These are phyloP conservation scores for Pelargonium citronellum DNA, from an alignment of 441 rosid genomes.

Conservation along the genomic window DNA sequence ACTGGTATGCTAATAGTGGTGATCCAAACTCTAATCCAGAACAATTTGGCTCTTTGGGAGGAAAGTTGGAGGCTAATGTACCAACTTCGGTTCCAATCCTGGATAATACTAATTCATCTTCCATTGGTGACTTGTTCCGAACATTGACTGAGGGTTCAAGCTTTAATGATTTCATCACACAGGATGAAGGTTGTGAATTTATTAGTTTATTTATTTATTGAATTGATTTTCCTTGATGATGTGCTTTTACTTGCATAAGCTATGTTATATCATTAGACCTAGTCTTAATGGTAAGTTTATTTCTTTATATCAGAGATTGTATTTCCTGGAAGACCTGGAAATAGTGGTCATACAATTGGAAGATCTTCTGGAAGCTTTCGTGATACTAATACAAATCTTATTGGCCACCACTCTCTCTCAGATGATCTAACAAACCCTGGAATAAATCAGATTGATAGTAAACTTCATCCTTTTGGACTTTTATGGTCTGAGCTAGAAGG, in stretches of 20 bases:
- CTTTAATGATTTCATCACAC: constrained; percentile 45
- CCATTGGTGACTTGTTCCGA: constrained; percentile 21
- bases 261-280: neutral
- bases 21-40: constrained; percentile 31
- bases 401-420: constrained; percentile 35
- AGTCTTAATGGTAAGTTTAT: neutral
- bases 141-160: constrained; percentile 33
- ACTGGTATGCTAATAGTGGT: constrained; percentile 17
- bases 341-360: constrained; percentile 35
- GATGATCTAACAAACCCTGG: constrained; percentile 35
- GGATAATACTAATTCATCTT: constrained; percentile 29
- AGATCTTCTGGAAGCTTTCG: constrained; percentile 36
- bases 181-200: constrained; percentile 56
- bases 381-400: constrained; percentile 26
- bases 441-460: constrained; percentile 45
- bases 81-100: constrained; percentile 29
- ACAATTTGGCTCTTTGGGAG: constrained; percentile 31
- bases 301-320: constrained; percentile 45
- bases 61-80: constrained; percentile 33
- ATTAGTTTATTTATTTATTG: constrained; percentile 9
- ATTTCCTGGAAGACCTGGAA: constrained; percentile 67
- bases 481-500: constrained; percentile 80
- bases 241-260: neutral
- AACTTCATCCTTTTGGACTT: constrained; percentile 75
- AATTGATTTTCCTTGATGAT: neutral